Evolutionary conservation across 78 protist genomes (phyloP).

Genomic region (Monosiga brevicollis): DNA sequence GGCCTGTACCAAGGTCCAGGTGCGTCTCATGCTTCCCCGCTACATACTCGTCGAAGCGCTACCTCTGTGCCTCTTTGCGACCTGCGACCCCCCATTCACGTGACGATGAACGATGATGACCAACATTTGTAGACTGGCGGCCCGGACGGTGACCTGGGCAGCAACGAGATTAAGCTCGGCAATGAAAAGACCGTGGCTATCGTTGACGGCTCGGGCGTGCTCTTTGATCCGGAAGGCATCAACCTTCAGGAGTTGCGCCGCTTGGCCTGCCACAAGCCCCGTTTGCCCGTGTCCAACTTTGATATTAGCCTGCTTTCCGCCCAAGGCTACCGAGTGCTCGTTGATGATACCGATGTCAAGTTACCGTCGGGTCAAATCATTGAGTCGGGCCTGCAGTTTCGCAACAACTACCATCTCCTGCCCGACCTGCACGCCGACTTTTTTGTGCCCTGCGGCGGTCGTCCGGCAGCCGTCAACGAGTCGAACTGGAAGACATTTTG

Average conservation of each 20-base stretch:
- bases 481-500: constrained; percentile 41
- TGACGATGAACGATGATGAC: no score
- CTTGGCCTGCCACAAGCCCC: constrained; percentile 45
- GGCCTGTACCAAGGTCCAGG: constrained; percentile 46
- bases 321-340: constrained; percentile 42
- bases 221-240: constrained; percentile 64
- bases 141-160: constrained; percentile 87
- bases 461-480: constrained; percentile 70
- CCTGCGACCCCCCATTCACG: no score
- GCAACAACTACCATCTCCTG: constrained; percentile 65
- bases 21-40: no score
- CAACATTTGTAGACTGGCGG: constrained; percentile 91
- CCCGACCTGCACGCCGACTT: constrained; percentile 28
- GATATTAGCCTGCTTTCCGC: constrained; percentile 17
- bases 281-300: constrained; percentile 42
- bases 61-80: no score
- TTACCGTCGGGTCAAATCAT: constrained; percentile 41
- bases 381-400: constrained; percentile 53
- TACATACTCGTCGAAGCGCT: no score
- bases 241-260: constrained; percentile 24
- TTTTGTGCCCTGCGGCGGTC: constrained; percentile 89
- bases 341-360: constrained; percentile 8
- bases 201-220: constrained; percentile 71
- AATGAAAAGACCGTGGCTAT: constrained; percentile 50
- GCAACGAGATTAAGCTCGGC: constrained; percentile 60